Evolutionary conservation across 139 green algal genomes (phyloP).

Genomic region (Closterium sp.): DNA sequence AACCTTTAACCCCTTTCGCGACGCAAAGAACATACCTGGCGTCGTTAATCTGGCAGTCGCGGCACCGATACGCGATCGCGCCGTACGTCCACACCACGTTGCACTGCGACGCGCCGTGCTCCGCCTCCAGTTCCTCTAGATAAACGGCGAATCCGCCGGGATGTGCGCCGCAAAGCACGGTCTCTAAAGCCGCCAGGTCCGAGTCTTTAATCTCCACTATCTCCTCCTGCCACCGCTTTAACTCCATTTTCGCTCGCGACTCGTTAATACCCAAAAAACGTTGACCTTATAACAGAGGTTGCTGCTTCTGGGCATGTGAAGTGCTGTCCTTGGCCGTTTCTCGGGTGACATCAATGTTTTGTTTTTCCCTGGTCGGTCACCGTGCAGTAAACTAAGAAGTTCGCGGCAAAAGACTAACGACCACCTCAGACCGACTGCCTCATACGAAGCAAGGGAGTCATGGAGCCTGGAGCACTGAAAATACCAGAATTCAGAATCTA

Average conservation of each 20-base stretch:
- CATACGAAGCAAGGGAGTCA: background rate
- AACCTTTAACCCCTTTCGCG: too few relatives aligned
- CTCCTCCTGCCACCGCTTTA: background rate
- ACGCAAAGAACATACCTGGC: background rate
- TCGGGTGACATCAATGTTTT: background rate
- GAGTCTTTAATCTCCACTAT: background rate
- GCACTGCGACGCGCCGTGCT: conserved; percentile 7
- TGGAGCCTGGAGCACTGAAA: background rate
- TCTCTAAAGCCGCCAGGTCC: conserved; percentile 2
- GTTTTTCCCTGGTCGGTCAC: background rate
- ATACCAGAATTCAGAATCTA: background rate
- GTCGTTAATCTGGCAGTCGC: conserved; percentile 16
- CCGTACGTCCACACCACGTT: conserved; percentile 18
- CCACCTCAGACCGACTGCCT: too few relatives aligned
- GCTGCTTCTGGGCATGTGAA: background rate
- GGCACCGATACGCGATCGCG: conserved; percentile 19
- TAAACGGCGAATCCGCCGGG: background rate
- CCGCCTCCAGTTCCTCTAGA: conserved; percentile 3
- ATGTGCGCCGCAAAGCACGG: conserved; percentile 12
- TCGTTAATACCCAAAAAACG: background rate
- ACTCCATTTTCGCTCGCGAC: background rate
- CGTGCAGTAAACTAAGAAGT: background rate
- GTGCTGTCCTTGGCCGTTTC: background rate
- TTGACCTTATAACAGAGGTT: background rate
- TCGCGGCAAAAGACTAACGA: background rate